Conservation (phyloP, 352 stramenopile genomes). For the Phytophthora pisi region DNA sequence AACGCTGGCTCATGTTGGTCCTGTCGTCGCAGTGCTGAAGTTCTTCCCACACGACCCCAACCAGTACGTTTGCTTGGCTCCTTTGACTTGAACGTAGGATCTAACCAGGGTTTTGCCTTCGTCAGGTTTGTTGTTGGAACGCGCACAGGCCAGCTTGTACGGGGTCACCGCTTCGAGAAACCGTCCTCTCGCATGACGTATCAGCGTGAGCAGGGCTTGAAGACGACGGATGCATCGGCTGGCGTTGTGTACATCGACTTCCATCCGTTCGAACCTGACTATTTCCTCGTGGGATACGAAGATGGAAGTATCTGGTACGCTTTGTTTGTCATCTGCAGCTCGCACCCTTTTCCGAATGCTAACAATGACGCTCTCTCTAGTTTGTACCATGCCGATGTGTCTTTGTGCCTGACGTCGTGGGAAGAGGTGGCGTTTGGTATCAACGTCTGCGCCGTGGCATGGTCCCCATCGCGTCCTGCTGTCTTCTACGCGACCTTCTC, state of each 20-base stretch:
- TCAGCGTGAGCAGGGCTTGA: conserved; percentile 19
- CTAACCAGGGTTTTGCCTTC: background rate
- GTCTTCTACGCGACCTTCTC: conserved; percentile 68
- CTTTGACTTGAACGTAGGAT: background rate
- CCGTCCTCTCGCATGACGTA: conserved; percentile 24
- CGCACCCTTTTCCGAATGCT: background rate
- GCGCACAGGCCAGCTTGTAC: conserved; percentile 41
- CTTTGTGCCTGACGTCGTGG: conserved; percentile 53
- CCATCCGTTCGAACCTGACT: conserved; percentile 48
- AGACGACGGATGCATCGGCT: conserved; percentile 10
- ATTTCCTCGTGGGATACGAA: conserved; percentile 73
- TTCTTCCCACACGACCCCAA: conserved; percentile 66
- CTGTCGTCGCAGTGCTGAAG: conserved; percentile 51
- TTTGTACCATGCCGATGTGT: conserved; percentile 50
- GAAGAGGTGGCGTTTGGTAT: conserved; percentile 52
- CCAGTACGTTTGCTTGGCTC: conserved; percentile 36
- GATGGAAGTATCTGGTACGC: conserved; percentile 58
- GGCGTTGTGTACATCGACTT: conserved; percentile 59
- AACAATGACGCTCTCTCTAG: conserved; percentile 19
- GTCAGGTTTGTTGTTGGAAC: conserved; percentile 60
- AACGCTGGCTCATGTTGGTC: conserved; percentile 34
- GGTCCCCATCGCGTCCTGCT: conserved; percentile 54
- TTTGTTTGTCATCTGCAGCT: background rate
- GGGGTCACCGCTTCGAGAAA: conserved; percentile 52
- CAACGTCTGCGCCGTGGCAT: conserved; percentile 48